Evolutionary conservation across 2,329 filamentous ascomycete species (phyloP).

Genomic region (Leptographium galeiforme): DNA sequence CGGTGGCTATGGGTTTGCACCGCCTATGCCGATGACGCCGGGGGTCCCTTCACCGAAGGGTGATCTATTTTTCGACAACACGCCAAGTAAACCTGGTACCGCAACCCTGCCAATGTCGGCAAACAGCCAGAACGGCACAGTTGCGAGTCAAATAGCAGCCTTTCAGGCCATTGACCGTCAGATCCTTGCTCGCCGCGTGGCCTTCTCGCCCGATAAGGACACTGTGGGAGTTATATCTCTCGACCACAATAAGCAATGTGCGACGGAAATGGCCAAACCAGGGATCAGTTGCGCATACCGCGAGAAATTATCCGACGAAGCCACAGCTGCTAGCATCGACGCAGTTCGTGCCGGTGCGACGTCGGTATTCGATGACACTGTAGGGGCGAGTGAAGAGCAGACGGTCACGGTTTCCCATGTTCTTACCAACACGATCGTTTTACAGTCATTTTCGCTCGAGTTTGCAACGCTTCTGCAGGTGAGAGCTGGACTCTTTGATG

Average conservation of each 20-base stretch:
- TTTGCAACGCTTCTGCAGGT: slow-evolving; percentile 63
- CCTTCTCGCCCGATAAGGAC: slow-evolving; percentile 27
- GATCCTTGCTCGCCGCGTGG: slow-evolving; percentile 42
- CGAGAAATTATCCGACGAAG: not conserved
- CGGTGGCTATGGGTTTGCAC: slow-evolving; percentile 16
- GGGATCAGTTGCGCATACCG: slow-evolving; percentile 2
- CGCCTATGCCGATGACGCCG: slow-evolving; percentile 20
- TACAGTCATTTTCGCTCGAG: slow-evolving; percentile 71
- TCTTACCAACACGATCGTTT: slow-evolving; percentile 64
- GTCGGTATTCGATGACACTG: slow-evolving; percentile 11
- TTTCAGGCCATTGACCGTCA: slow-evolving; percentile 53
- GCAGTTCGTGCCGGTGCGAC: slow-evolving; percentile 2
- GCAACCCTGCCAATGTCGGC: slow-evolving; percentile 4
- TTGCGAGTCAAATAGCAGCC: slow-evolving; percentile 40
- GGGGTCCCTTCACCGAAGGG: slow-evolving; percentile 27
- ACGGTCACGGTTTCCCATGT: slow-evolving; percentile 62
- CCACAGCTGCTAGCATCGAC: slow-evolving; percentile 1
- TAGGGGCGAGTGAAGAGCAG: slow-evolving; percentile 16
- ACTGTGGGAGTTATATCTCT: slow-evolving; percentile 33
- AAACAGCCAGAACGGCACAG: slow-evolving; percentile 19
- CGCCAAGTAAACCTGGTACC: slow-evolving; percentile 17
- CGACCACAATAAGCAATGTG: slow-evolving; percentile 23
- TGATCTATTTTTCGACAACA: slow-evolving; percentile 21
- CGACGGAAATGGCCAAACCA: slow-evolving; percentile 3
- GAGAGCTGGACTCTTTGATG: slow-evolving; percentile 61